A percentile compares a stretch with the other conserved stretches of the same genome.
Evolutionary conservation across 73 alveolate species (phyloP).

Genomic region (Paramecium sexaurelia): DNA sequence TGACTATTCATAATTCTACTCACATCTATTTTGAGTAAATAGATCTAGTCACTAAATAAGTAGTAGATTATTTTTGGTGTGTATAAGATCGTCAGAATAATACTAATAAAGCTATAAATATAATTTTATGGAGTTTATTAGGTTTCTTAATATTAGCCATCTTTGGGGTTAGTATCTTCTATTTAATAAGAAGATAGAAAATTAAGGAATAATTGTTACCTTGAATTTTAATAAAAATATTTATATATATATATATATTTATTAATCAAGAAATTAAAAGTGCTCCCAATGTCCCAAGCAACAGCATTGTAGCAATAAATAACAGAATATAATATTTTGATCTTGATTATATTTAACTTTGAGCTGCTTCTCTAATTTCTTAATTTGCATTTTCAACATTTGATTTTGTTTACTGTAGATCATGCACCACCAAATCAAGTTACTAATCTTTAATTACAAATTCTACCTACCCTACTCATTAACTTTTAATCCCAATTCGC

Average conservation of each 20-base stretch:
- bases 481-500: conserved; percentile 17
- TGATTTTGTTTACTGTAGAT: background rate
- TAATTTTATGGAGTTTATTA: background rate
- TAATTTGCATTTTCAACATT: background rate
- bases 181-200: background rate
- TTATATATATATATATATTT: background rate
- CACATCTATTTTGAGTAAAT: conserved; percentile 1
- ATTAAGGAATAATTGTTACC: background rate
- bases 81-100: background rate
- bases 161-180: background rate
- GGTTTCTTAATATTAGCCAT: background rate
- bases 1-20: conserved; percentile 20
- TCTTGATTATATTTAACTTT: background rate
- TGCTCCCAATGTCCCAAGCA: conserved; percentile 28
- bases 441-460: background rate
- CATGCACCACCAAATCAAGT: conserved; percentile 2
- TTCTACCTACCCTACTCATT: background rate
- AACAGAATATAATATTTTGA: background rate
- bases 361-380: background rate
- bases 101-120: background rate
- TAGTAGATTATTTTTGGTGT: conserved; percentile 45
- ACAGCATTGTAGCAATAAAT: background rate
- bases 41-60: background rate
- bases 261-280: conserved; percentile 2
- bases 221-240: background rate